phyloP scores from a whole-genome alignment of 164 flowering plant genomes.

The Tinospora cordifolia region DNA sequence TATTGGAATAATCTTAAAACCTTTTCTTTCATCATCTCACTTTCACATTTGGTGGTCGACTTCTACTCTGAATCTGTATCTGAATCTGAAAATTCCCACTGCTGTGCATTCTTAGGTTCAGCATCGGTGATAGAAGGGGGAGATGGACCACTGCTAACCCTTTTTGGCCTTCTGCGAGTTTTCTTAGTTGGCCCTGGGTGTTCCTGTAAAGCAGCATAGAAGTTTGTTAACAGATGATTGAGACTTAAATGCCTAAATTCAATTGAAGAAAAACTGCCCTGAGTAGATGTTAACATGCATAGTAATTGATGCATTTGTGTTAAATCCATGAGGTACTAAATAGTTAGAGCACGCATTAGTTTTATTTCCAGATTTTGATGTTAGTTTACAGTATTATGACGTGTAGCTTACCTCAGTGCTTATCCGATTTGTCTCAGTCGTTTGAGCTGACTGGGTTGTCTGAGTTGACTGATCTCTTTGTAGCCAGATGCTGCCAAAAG shows the following conservation, averaged over 20 bases:
- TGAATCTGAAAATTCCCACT: constrained; percentile 51
- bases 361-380: background rate
- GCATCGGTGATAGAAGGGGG: constrained; percentile 28
- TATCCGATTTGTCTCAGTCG: constrained; percentile 16
- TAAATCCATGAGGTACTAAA: too few species aligned
- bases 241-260: background rate
- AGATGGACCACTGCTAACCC: constrained; percentile 1
- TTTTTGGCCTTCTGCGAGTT: constrained; percentile 11
- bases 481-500: constrained; percentile 61
- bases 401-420: constrained; percentile 6
- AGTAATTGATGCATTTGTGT: too few species aligned
- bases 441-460: constrained; percentile 18
- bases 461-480: constrained; percentile 36
- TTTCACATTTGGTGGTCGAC: background rate
- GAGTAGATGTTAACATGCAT: too few species aligned
- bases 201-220: constrained; percentile 3
- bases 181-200: constrained; percentile 5
- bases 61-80: constrained; percentile 50
- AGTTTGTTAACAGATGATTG: background rate
- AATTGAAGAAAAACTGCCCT: background rate
- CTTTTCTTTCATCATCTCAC: background rate
- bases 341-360: background rate
- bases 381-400: background rate
- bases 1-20: background rate
- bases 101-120: constrained; percentile 66